Evolutionary conservation across 208 protist genomes (phyloP).

Genomic region (Trypanosoma boissoni): DNA sequence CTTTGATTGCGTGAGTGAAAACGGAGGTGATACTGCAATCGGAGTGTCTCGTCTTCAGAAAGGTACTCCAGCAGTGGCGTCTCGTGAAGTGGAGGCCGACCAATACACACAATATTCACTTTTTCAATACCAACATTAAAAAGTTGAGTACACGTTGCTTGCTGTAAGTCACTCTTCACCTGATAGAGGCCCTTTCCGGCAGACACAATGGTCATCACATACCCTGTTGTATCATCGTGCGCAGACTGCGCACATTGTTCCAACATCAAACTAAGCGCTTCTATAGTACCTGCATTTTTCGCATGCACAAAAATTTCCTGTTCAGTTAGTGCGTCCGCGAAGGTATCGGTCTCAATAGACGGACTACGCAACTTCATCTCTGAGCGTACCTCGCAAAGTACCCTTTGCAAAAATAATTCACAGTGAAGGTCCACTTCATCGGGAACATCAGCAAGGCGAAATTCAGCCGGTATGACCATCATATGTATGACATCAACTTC

Average conservation of each 20-base stretch:
- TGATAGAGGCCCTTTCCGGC: slow-evolving; percentile 81
- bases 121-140: slow-evolving; percentile 69
- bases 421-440: slow-evolving; percentile 73
- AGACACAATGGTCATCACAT: slow-evolving; percentile 71
- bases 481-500: slow-evolving; percentile 67
- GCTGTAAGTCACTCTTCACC: slow-evolving; percentile 58
- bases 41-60: slow-evolving; percentile 55
- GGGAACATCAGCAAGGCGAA: slow-evolving; percentile 34
- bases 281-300: slow-evolving; percentile 73
- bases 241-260: slow-evolving; percentile 60
- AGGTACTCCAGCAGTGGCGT: slow-evolving; percentile 82
- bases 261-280: slow-evolving; percentile 66
- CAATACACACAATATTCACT: slow-evolving; percentile 77
- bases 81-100: slow-evolving; percentile 74
- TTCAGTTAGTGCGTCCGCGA: slow-evolving; percentile 27
- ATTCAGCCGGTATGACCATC: slow-evolving; percentile 57
- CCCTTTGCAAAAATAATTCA: slow-evolving; percentile 53
- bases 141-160: slow-evolving; percentile 61
- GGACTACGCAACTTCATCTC: background rate
- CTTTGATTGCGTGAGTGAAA: slow-evolving; percentile 6
- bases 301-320: slow-evolving; percentile 59
- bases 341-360: too few relatives aligned
- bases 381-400: slow-evolving; percentile 40
- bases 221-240: slow-evolving; percentile 47
- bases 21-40: slow-evolving; percentile 69